A percentile compares a stretch with the other conserved stretches of the same genome.
phyloP scores from a whole-genome alignment of 345 rosid genomes.

The Aquilaria yunnanensis region DNA sequence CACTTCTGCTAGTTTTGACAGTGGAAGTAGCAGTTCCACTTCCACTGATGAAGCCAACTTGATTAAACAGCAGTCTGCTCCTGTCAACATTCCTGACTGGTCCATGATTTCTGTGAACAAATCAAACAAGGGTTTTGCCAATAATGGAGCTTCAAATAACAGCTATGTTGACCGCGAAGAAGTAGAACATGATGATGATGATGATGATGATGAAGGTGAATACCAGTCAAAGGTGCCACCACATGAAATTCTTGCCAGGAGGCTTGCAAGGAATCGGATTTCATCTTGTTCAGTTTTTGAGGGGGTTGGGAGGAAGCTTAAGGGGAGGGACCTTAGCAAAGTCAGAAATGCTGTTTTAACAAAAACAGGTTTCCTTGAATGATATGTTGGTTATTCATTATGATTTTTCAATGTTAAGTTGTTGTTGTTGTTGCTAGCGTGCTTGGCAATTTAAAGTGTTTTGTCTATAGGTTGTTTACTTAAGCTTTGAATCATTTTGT shows the following conservation, averaged over 20 bases:
- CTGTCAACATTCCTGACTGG: conserved; percentile 72
- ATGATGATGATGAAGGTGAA: conserved; percentile 22
- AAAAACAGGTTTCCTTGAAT: conserved; percentile 82
- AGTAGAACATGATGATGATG: conserved; percentile 4
- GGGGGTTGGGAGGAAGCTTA: conserved; percentile 81
- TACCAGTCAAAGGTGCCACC: conserved; percentile 43
- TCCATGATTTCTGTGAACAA: conserved; percentile 33
- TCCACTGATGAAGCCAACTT: conserved; percentile 21
- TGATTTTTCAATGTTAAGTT: too few species aligned
- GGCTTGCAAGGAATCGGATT: conserved; percentile 55
- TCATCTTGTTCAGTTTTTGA: conserved; percentile 68
- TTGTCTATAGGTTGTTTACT: too few species aligned
- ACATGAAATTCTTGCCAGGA: conserved; percentile 58
- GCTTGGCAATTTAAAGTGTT: too few species aligned
- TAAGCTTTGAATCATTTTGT: too few species aligned
- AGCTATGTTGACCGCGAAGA: neutral
- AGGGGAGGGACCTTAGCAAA: conserved; percentile 75
- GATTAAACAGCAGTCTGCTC: conserved; percentile 51
- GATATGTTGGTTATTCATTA: neutral
- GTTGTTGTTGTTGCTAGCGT: too few species aligned
- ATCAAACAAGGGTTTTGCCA: conserved; percentile 26
- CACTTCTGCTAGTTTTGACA: conserved; percentile 2
- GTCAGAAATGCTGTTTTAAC: conserved; percentile 74
- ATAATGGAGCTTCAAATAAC: conserved; percentile 9
- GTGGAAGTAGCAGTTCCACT: conserved; percentile 7